Base-by-base conservation (phyloP, 2,329 filamentous ascomycete genomes). In the Lachnellula cervina region DNA sequence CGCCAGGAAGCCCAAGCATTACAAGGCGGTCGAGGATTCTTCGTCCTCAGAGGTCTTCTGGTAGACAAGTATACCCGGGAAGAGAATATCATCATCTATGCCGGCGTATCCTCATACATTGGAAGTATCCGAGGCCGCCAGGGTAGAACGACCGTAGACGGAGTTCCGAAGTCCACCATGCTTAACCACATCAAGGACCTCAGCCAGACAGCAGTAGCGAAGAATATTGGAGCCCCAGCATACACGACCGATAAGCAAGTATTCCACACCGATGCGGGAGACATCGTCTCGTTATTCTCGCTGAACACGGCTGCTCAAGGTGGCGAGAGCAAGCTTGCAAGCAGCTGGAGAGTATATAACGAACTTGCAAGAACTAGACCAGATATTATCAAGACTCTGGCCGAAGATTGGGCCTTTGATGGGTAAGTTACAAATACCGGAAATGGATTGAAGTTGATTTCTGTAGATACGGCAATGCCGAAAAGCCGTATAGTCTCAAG, bases 151-250 rank as follows among this genome's bases (percentile, higher is more conserved):
- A 73, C 70, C 55, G 34, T 63, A 7, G 61, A 76, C 2, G 78
- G 76, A 16, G 61, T 71, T n/a, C 71, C 72, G 0, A 77, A 76
- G 1, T 79, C 81, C 45, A 77, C 81, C 0, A 76, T 82, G 5
- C 67, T 83, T 2, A 72, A 76, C 2, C 84, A 88, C 59, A 82
- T 88, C 70, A 87, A 82, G 66, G 83, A 88, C 59, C 72, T 88
- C 7, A 74, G 69, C 1, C 65, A 67, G 11, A 65, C 72, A 2
- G 60, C 68, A 9, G 68, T 70, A 6, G 64, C 68, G 4, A 66
- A 63, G 25, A 70, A 72, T 3, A 84, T 86, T 48, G 80, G 81
- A 2, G 76, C 77, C 1, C 81, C 81, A 0, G 80, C 81, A 0
- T 84, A 83, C 66, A 84, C 81, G 0, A 73, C 78, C 0, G 81